phyloP scores from a whole-genome alignment of 768 basidiomycete genomes.

The Tricholomella constricta region DNA sequence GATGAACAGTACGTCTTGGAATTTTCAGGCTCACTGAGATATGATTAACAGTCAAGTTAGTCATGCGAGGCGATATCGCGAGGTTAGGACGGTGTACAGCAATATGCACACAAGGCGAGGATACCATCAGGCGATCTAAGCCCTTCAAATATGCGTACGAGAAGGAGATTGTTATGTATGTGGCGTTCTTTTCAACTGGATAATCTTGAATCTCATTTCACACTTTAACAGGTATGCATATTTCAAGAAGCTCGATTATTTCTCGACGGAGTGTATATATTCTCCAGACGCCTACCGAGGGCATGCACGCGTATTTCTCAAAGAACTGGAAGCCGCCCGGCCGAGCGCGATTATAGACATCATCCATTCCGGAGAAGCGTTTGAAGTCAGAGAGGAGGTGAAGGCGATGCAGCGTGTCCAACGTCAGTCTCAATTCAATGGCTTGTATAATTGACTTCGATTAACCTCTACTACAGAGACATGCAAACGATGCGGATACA shows the following conservation, averaged over 20 bases:
- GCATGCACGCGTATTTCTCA: constrained; percentile 91
- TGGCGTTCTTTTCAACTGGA: constrained; percentile 4
- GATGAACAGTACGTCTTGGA: constrained; percentile 84
- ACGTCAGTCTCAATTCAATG: constrained; percentile 52
- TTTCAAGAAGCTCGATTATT: constrained; percentile 98
- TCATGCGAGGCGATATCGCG: constrained; percentile 97
- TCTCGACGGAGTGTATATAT: constrained; percentile 99
- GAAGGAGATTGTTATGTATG: constrained; percentile 98
- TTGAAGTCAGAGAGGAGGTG: constrained; percentile 84
- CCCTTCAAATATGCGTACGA: constrained; percentile 99
- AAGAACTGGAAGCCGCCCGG: constrained; percentile 91
- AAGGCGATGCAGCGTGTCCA: constrained; percentile 81
- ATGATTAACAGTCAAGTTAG: constrained; percentile 41
- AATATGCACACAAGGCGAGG: constrained; percentile 95
- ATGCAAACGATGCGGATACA: constrained; percentile 91
- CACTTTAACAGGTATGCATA: constrained; percentile 82
- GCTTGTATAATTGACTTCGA: neutral
- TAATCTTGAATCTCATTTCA: neutral
- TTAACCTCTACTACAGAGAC: constrained; percentile 56
- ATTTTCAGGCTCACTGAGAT: neutral
- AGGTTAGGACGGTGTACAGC: constrained; percentile 90
- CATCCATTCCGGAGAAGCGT: constrained; percentile 93
- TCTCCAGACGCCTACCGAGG: constrained; percentile 98
- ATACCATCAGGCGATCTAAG: constrained; percentile 95
- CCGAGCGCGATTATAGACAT: constrained; percentile 98